Percentiles rank a stretch among this genome's conserved stretches.
phyloP scores from a whole-genome alignment of 208 protist genomes.

The Leishmania guyanensis region DNA sequence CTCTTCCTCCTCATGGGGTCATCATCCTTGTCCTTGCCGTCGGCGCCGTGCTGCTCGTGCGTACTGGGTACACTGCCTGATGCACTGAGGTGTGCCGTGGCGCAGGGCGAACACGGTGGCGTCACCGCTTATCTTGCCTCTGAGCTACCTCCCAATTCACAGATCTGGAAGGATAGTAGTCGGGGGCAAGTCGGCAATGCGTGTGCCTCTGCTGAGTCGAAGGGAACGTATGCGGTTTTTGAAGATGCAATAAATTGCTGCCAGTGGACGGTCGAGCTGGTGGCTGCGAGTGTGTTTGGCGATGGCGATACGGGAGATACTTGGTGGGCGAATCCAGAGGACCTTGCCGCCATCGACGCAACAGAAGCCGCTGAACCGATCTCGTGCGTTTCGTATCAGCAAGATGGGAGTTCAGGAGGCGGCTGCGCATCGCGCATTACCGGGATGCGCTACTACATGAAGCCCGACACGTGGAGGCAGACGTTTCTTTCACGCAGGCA shows the following conservation, averaged over 20 bases:
- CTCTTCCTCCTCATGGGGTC: not conserved
- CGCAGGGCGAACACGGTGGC: not conserved
- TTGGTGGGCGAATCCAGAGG: conserved; percentile 4
- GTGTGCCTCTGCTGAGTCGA: not conserved
- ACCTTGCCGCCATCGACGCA: not conserved
- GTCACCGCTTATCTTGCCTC: conserved; percentile 7
- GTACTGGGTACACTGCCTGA: conserved; percentile 10
- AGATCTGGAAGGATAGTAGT: not conserved
- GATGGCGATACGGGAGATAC: not conserved
- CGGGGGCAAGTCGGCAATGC: not conserved
- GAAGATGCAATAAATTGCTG: conserved; percentile 1
- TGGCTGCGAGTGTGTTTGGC: not conserved
- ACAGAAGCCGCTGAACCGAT: not conserved
- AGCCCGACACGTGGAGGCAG: conserved; percentile 20
- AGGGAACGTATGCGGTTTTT: conserved; percentile 7
- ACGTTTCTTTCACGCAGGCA: not conserved
- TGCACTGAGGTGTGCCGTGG: not conserved
- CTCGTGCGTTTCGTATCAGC: not conserved
- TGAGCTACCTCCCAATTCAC: not conserved
- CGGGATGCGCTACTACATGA: conserved; percentile 15
- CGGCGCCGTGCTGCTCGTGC: conserved; percentile 1
- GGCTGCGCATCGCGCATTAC: not conserved
- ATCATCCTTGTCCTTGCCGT: not conserved
- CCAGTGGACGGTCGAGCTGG: conserved; percentile 14
- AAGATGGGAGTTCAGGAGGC: not conserved